Evolutionary conservation across 495 filamentous ascomycete species (phyloP), one percentile per base, ranked within the genome.

Genomic region (Aspergillus homomorphus): DNA sequence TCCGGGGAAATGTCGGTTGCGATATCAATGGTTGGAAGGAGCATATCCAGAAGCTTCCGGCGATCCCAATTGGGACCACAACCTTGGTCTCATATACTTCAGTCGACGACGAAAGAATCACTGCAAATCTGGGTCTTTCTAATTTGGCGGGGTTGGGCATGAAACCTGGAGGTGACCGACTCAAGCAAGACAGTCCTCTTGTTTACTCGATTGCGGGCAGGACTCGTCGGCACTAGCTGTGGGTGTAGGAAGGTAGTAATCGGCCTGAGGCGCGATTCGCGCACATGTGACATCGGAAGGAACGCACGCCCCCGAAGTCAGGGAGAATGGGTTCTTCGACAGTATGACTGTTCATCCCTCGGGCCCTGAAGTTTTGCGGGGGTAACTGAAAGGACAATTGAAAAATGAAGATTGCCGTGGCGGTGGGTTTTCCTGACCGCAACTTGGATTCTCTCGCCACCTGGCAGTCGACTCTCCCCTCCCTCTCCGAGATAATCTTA

Each of bases 111-210:
- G 45, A 19, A 19, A 16, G 44, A 8, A 9, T 18, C 9, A 16
- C 38, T 38, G 19, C 38, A 22, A 44, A 44, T 5, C 33, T 8
- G 28, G 23, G 16, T 12, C 33, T 38, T 14, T 19, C 44, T 43
- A 42, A 20, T 42, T 49, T 57, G 55, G n/a, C 48, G 55, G 55
- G 46, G 55, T 57, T 57, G 55, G 55, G 55, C 55, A 57, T 51
- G 33, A 57, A 51, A 26, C n/a, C n/a, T n/a, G n/a, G n/a, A n/a
- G n/a, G 18, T 19, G 15, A 18, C 19, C 48, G 30, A 18, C 12
- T 18, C 18, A 12, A 18, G 28, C 3, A 22, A 50, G 24, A 51
- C 30, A 51, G 28, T 14, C 18, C 10, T 51, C 19, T 51, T 30
- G 10, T 51, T 6, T n/a, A 10, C 7, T 15, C 30, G 14, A 30